phyloP scores from a whole-genome alignment of 139 green algal species.

The Zygnema circumcarinatum region DNA sequence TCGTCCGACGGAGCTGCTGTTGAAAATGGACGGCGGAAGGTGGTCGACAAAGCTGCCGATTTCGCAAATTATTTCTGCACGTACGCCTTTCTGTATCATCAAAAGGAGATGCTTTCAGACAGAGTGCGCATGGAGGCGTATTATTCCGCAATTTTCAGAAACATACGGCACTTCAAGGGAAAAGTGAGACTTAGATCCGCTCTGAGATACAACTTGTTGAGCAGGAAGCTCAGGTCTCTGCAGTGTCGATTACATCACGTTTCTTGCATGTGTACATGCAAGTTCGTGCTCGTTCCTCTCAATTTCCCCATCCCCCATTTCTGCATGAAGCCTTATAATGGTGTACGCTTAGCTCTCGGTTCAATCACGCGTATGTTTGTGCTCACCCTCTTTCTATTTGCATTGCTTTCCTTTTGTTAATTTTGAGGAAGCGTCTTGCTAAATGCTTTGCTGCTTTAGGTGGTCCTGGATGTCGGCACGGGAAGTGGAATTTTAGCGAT shows the following conservation, averaged over 20 bases:
- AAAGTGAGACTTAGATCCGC: conserved; percentile 63
- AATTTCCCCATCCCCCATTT: too few species aligned
- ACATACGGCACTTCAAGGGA: conserved; percentile 70
- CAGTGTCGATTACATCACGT: not conserved
- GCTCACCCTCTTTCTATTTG: too few species aligned
- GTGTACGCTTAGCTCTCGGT: too few species aligned
- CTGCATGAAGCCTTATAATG: too few species aligned
- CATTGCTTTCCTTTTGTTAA: too few species aligned
- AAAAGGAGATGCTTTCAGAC: conserved; percentile 99
- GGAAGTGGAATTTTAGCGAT: conserved; percentile 95
- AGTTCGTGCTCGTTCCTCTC: too few species aligned
- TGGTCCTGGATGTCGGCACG: conserved; percentile 96
- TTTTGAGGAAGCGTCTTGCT: too few species aligned
- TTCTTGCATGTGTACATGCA: too few species aligned
- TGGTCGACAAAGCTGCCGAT: conserved; percentile 71
- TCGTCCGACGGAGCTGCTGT: not conserved
- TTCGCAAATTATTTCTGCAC: conserved; percentile 98
- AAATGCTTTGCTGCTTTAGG: conserved; percentile 61
- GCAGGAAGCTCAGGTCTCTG: conserved; percentile 16
- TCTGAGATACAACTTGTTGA: not conserved
- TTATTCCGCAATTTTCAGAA: conserved; percentile 79
- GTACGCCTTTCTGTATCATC: conserved; percentile 93
- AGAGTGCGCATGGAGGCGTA: conserved; percentile 95
- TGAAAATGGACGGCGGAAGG: not conserved
- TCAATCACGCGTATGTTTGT: too few species aligned